Base-by-base conservation (phyloP, 495 filamentous ascomycete species). In the Aspergillus ostianus region DNA sequence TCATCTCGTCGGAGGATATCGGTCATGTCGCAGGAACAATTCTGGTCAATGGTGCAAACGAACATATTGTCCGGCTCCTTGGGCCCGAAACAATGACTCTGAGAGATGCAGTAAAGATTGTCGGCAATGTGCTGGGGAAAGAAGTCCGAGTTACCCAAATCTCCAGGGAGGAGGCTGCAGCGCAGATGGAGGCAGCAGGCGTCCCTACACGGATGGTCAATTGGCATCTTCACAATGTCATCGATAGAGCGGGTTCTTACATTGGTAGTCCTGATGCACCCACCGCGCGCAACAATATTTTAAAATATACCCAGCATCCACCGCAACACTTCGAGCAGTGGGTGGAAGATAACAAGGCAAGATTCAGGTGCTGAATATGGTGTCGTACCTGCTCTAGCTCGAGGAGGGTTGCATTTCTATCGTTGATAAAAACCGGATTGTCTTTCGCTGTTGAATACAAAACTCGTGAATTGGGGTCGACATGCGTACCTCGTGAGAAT, bases 1-100 rank as follows among this genome's bases (percentile, higher is more conserved):
- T 53, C 17, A 70, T 75, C 30, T 47, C 69, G 3, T 70, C 72
- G 3, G 58, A 51, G 0, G 72, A 75, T 62, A 70, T 75, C 30
- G 72, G 72, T 18, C 13, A 58, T 1, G 65, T 73, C 20, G 51
- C 51, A 30, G 72, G 71, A 10, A 66, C 53, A 0, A 54, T 76
- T 8, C 64, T 76, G 12, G 67, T 59, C 2, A 32, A 62, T 2
- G 63, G 57, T 18, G 55, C 61, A 23, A 48, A 55, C 41, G 41
- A 49, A 21, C 58, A 60, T 53, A 19, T 41, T 20, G 60, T 72
- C 1, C 64, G 62, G 49, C 46, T 74, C 4, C 58, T 59, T 41
- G 71, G 71, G 10, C 70, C 71, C 26, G 53, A 69, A 41, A 30
- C 53, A 18, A 46, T 64, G 9, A 15, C 64, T 4, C 23, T 60